phyloP scores from a whole-genome alignment of 164 flowering plant species.

The Echeveria elegans region DNA sequence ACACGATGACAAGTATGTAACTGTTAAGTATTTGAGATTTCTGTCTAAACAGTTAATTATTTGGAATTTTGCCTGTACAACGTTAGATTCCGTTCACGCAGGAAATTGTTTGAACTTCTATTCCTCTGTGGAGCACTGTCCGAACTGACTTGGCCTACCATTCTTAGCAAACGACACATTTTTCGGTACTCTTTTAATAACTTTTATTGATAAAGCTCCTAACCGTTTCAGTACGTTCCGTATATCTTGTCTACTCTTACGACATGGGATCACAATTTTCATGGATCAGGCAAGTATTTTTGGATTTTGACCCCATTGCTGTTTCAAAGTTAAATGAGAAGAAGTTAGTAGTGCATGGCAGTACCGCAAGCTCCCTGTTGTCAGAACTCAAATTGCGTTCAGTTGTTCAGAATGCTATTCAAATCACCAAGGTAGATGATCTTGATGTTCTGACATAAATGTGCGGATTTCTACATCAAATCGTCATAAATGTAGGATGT shows the following conservation, averaged over 20 bases:
- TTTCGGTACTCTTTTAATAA: conserved; percentile 24
- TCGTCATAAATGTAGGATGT: conserved; percentile 1
- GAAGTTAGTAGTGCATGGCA: conserved; percentile 28
- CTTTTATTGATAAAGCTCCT: neutral
- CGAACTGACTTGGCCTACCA: conserved; percentile 44
- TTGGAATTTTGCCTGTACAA: neutral
- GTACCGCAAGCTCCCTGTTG: conserved; percentile 28
- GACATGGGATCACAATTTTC: conserved; percentile 6
- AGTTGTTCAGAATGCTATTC: conserved; percentile 30
- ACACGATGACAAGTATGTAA: conserved; percentile 47
- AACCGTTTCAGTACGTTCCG: neutral
- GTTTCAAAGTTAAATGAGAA: conserved; percentile 39
- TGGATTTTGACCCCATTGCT: conserved; percentile 33
- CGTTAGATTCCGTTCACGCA: conserved; percentile 12
- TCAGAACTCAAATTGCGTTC: conserved; percentile 33
- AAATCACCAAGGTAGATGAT: conserved; percentile 27
- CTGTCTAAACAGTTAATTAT: neutral
- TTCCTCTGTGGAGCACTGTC: conserved; percentile 33
- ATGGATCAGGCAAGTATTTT: conserved; percentile 32
- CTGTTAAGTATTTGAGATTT: neutral
- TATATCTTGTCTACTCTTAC: neutral
- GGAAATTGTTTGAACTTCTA: conserved; percentile 43
- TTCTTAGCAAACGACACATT: conserved; percentile 33
- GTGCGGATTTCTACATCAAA: too few relatives aligned
- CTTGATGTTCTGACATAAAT: too few relatives aligned